Evolutionary conservation across 495 filamentous ascomycete genomes (phyloP).

Genomic region (Podospora sp.): DNA sequence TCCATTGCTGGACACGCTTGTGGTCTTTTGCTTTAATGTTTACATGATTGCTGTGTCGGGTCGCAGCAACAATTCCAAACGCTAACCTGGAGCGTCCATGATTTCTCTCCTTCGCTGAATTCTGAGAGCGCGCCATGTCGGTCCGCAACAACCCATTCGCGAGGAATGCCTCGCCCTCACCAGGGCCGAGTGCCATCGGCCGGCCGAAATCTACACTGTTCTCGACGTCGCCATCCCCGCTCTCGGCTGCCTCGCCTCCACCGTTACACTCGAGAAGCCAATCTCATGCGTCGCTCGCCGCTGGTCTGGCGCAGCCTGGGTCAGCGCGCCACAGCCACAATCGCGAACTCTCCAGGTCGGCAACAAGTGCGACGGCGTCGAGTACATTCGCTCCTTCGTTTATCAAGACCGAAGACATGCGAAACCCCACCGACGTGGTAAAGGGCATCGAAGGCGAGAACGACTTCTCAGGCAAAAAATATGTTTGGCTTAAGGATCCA

Average conservation of each 20-base stretch:
- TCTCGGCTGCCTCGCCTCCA: slow-evolving; percentile 36
- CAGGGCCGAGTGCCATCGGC: slow-evolving; percentile 54
- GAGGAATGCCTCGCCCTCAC: slow-evolving; percentile 62
- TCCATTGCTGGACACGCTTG: slow-evolving; percentile 2
- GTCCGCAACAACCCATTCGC: slow-evolving; percentile 76
- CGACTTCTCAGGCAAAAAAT: slow-evolving; percentile 98
- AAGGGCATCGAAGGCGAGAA: slow-evolving; percentile 88
- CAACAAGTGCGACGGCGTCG: slow-evolving; percentile 50
- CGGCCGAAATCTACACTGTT: slow-evolving; percentile 76
- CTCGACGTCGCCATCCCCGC: slow-evolving; percentile 54
- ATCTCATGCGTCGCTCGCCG: slow-evolving; percentile 42
- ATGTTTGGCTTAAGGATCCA: slow-evolving; percentile 93
- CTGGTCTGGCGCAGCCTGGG: slow-evolving; percentile 34
- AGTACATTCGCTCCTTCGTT: slow-evolving; percentile 94
- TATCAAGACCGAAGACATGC: slow-evolving; percentile 80
- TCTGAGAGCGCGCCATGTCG: slow-evolving; percentile 41
- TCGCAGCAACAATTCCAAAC: slow-evolving; percentile 19
- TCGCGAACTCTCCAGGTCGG: slow-evolving; percentile 65
- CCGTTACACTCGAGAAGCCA: slow-evolving; percentile 45
- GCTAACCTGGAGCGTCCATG: slow-evolving; percentile 27
- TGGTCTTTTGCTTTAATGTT: slow-evolving; percentile 24
- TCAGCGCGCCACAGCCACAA: slow-evolving; percentile 41
- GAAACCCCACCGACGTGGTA: slow-evolving; percentile 66
- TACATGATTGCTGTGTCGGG: slow-evolving; percentile 19
- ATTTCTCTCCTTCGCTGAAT: slow-evolving; percentile 12